Base-by-base conservation (phyloP, 306 rosid genomes). In the Prunus padus region DNA sequence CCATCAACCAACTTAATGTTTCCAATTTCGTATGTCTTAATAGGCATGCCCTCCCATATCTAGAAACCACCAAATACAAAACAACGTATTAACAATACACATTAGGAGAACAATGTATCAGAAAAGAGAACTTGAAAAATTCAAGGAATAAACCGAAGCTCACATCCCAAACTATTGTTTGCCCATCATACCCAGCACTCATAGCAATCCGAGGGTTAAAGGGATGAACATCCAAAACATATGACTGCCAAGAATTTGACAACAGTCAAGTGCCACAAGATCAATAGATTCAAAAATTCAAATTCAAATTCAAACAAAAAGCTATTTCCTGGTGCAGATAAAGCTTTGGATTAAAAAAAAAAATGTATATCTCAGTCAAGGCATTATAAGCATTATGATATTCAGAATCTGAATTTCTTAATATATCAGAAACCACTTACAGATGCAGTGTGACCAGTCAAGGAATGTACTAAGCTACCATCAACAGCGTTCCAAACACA, bases 101-200 rank as follows among this genome's bases (percentile, higher is more conserved):
- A 69, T 54, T 70, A 66, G 54, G 23, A 22, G 26, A 74, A 77
- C 59, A 77, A 71, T 14, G 68, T 16, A 77, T 23, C 26, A 77
- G 15, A 55, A 79, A 66, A 42, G 25, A 76, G 63, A 68, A 70
- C 70, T 50, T 14, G 28, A 74, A 69, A 69, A 18, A 72, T 15
- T 59, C 23, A 12, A 28, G 33, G 37, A 15, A 59, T 59, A 59
- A 30, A 6, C 26, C 42, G 49, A 73, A 80, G 81, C 97, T 92
- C 86, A 92, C 97, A 86, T 92, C 97, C 97, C 97, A 92, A 74
- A 92, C 91, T 76, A 92, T 92, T 31, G 94, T 88, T 74, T 62
- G 80, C 72, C 97, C 97, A 86, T 92, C 97, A 83, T 92, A 92
- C 60, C 97, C 97, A 80, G 97, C 97, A 80, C 97, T 92, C 97